Evolutionary conservation across 108 stramenopile genomes (phyloP).

Genomic region (Cyclotella distinguenda): DNA sequence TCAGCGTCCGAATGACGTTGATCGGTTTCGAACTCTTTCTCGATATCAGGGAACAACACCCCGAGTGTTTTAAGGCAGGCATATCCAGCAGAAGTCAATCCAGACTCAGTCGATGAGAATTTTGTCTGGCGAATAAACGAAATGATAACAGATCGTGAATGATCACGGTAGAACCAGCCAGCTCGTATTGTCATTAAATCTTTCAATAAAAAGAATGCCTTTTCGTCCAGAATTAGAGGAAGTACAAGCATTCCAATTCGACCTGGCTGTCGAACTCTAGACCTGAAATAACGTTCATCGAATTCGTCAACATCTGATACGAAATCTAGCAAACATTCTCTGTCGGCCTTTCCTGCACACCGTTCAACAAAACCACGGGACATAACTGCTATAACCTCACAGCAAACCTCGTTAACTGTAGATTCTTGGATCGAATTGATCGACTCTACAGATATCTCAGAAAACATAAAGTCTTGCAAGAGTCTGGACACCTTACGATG

Average conservation of each 20-base stretch:
- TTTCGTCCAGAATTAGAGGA: conserved; percentile 16
- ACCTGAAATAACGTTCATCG: conserved; percentile 36
- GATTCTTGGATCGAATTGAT: neutral
- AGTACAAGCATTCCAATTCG: conserved; percentile 21
- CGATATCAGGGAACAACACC: conserved; percentile 51
- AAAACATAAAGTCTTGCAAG: conserved; percentile 16
- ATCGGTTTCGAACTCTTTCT: conserved; percentile 32
- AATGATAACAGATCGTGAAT: conserved; percentile 10
- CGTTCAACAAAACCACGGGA: conserved; percentile 47
- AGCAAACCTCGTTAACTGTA: conserved; percentile 12
- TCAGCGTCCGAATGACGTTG: conserved; percentile 57
- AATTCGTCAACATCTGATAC: conserved; percentile 62
- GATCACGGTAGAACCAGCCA: conserved; percentile 35
- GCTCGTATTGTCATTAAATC: conserved; percentile 29
- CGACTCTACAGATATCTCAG: neutral
- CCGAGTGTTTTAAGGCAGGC: conserved; percentile 52
- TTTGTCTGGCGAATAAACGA: conserved; percentile 24
- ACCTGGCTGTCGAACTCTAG: conserved; percentile 11
- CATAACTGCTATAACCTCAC: conserved; percentile 34
- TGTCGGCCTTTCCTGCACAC: conserved; percentile 8
- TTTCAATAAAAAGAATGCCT: conserved; percentile 29
- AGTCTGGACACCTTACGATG: conserved; percentile 6
- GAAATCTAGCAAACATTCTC: conserved; percentile 45
- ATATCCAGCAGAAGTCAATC: conserved; percentile 13
- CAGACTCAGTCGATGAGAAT: neutral